Evolutionary conservation across 176 grass and related monocot genomes (phyloP).

Genomic region (Secale cereale): DNA sequence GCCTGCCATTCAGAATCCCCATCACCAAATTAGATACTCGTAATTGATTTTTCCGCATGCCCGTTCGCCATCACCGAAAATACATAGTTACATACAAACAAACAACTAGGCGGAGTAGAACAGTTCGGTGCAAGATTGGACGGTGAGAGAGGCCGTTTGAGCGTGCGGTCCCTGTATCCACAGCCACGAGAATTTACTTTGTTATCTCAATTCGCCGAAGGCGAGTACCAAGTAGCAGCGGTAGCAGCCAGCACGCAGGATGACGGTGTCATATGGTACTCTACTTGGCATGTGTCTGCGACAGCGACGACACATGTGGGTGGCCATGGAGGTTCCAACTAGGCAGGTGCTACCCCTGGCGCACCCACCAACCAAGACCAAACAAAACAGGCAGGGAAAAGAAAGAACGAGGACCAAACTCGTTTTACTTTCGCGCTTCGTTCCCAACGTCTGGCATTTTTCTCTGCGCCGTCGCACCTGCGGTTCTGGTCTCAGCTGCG

Average conservation of each 20-base stretch:
- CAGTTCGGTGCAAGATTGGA: background rate
- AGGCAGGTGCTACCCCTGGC: conserved; percentile 15
- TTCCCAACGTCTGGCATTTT: too few relatives aligned
- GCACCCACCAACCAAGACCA: background rate
- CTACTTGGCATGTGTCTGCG: background rate
- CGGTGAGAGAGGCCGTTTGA: background rate
- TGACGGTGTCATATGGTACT: background rate
- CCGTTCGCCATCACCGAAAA: background rate
- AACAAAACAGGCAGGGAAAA: background rate
- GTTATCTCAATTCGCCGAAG: background rate
- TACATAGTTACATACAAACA: background rate
- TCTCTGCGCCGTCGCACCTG: background rate
- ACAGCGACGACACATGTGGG: background rate
- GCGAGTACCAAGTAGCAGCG: background rate
- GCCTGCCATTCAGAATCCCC: background rate
- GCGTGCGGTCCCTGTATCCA: background rate
- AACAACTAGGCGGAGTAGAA: background rate
- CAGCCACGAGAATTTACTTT: background rate
- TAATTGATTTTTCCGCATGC: background rate
- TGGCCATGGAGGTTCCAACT: conserved; percentile 13
- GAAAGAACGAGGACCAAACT: background rate
- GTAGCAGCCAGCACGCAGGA: background rate
- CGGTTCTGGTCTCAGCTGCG: too few relatives aligned
- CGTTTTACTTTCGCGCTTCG: background rate
- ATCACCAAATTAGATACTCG: background rate